Percentiles rank a stretch among this genome's conserved stretches.
phyloP scores from a whole-genome alignment of 768 basidiomycete species.

The Pisolithus tinctorius region DNA sequence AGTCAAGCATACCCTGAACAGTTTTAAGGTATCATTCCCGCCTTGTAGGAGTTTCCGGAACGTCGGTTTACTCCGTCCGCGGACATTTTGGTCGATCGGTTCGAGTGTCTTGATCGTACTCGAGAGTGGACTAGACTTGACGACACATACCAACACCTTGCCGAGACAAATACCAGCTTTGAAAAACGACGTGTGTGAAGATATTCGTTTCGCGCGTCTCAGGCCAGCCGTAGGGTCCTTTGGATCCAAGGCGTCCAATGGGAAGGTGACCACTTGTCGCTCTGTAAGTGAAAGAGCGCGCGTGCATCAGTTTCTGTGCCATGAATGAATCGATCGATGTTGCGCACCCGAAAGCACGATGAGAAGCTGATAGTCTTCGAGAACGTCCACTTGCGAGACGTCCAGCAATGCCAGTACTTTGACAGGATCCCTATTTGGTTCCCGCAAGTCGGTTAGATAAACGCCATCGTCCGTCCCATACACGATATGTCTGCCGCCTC shows the following conservation, averaged over 20 bases:
- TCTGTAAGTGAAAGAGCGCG: slow-evolving; percentile 39
- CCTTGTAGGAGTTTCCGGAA: slow-evolving; percentile 93
- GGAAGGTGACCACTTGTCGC: slow-evolving; percentile 93
- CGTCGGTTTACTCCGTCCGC: slow-evolving; percentile 80
- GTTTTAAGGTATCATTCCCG: slow-evolving; percentile 86
- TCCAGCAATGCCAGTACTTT: slow-evolving; percentile 86
- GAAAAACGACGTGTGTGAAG: slow-evolving; percentile 96
- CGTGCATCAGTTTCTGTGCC: not conserved
- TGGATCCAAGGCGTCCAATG: slow-evolving; percentile 85
- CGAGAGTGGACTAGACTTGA: slow-evolving; percentile 90
- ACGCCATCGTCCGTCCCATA: slow-evolving; percentile 99
- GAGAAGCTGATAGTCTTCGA: slow-evolving; percentile 92
- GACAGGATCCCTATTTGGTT: slow-evolving; percentile 71
- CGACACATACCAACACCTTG: slow-evolving; percentile 89
- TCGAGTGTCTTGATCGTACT: slow-evolving; percentile 98
- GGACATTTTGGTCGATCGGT: slow-evolving; percentile 84
- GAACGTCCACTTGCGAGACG: slow-evolving; percentile 90
- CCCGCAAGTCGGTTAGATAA: slow-evolving; percentile 84
- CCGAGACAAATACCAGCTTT: slow-evolving; percentile 92
- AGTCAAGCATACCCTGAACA: slow-evolving; percentile 65
- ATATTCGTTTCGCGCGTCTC: slow-evolving; percentile 91
- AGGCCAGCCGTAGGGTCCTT: slow-evolving; percentile 86
- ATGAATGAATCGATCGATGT: not conserved
- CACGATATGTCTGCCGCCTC: slow-evolving; percentile 74
- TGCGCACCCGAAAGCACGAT: slow-evolving; percentile 89